Percentiles rank a stretch among this genome's conserved stretches.
Conservation (phyloP, 805 yeast species). For the Candida montana region DNA sequence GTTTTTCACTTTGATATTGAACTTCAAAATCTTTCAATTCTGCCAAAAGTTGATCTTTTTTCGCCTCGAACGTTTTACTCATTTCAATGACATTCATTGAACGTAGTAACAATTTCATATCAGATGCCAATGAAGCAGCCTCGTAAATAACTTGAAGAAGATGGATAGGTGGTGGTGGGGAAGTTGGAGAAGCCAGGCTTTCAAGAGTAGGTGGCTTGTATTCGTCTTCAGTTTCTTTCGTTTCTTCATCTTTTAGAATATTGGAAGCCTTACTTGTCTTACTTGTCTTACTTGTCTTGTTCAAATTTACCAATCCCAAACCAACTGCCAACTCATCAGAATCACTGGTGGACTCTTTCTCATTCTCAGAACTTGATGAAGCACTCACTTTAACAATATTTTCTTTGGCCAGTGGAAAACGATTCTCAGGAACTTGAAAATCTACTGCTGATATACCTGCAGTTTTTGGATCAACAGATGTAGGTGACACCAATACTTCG, state of each 20-base stretch:
- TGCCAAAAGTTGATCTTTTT: constrained; percentile 18
- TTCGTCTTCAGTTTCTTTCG: constrained; percentile 14
- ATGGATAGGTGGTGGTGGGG: constrained; percentile 50
- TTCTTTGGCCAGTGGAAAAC: constrained; percentile 11
- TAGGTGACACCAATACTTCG: constrained; percentile 9
- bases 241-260: constrained; percentile 16
- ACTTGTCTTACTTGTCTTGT: too few species aligned
- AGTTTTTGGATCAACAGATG: not conserved
- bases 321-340: constrained; percentile 25
- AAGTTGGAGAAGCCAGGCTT: constrained; percentile 47
- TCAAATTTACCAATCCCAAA: constrained; percentile 21
- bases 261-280: not conserved
- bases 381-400: constrained; percentile 1
- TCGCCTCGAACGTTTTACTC: constrained; percentile 33
- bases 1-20: constrained; percentile 3
- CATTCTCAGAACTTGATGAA: constrained; percentile 17
- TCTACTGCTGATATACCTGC: constrained; percentile 1
- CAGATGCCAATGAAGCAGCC: constrained; percentile 55
- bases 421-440: constrained; percentile 23
- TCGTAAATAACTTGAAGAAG: constrained; percentile 58
- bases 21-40: constrained; percentile 14
- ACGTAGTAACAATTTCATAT: constrained; percentile 56
- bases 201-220: constrained; percentile 44
- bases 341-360: constrained; percentile 19
- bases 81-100: constrained; percentile 50